Evolutionary conservation across 2,329 filamentous ascomycete genomes (phyloP).

Genomic region (Epichloe gansuensis): DNA sequence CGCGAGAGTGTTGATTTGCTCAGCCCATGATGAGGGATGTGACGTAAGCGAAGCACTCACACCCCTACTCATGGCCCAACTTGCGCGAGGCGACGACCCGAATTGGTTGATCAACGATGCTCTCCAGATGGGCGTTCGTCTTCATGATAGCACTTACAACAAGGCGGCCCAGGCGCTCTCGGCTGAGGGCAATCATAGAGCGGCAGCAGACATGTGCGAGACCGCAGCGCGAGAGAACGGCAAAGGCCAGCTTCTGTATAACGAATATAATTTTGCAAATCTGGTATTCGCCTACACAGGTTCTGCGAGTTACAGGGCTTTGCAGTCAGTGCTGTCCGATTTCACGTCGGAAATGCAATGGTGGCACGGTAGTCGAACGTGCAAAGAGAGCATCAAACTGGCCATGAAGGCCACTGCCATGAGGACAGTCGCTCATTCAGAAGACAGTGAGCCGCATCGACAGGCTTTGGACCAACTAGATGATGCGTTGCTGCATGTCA

Average conservation of each 20-base stretch:
- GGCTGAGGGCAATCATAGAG: conserved; percentile 16
- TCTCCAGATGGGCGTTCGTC: conserved; percentile 14
- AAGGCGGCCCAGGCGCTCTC: conserved; percentile 21
- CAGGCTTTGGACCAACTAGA: conserved; percentile 13
- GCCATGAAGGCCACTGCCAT: conserved; percentile 22
- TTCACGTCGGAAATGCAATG: conserved; percentile 20
- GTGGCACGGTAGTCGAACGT: conserved; percentile 25
- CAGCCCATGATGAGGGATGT: conserved; percentile 25
- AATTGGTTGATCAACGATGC: conserved; percentile 16
- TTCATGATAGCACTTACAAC: conserved; percentile 25
- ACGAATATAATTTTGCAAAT: conserved; percentile 24
- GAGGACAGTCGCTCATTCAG: conserved; percentile 10
- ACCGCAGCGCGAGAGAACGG: conserved; percentile 25
- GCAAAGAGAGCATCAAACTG: conserved; percentile 25
- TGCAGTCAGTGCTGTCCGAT: conserved; percentile 17
- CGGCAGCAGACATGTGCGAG: conserved; percentile 21
- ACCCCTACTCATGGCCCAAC: conserved; percentile 24
- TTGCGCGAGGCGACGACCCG: conserved; percentile 21
- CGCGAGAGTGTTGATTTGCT: conserved; percentile 27
- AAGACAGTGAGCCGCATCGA: conserved; percentile 10
- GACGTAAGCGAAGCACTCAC: conserved; percentile 29
- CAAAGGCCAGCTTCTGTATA: conserved; percentile 22
- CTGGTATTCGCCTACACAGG: conserved; percentile 23
- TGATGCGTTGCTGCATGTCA: conserved; percentile 14
- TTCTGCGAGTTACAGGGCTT: conserved; percentile 17